Conservation (phyloP, 2,329 filamentous ascomycete genomes). For the Hypoxylon sp. region DNA sequence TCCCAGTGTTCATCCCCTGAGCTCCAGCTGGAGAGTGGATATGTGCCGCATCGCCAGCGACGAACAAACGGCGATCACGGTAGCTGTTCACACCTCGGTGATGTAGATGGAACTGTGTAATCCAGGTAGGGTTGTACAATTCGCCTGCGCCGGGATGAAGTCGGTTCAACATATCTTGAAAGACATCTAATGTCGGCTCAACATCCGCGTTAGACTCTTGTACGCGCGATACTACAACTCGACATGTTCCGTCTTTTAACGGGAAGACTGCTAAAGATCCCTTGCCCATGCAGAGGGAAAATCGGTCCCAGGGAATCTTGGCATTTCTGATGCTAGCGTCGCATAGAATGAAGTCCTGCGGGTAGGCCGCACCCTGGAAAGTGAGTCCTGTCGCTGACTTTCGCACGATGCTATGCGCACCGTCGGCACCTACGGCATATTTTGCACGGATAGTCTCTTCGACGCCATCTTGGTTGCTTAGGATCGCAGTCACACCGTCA, state of each 20-base stretch:
- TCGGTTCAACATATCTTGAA: conserved; percentile 52
- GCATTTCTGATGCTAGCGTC: conserved; percentile 56
- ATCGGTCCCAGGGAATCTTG: conserved; percentile 42
- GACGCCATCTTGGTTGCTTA: conserved; percentile 34
- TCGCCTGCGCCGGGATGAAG: conserved; percentile 51
- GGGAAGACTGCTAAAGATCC: conserved; percentile 57
- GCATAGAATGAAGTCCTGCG: conserved; percentile 62
- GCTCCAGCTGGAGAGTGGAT: conserved; percentile 70
- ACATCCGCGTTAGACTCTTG: conserved; percentile 30
- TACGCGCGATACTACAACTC: conserved; percentile 49
- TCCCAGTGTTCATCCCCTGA: conserved; percentile 70
- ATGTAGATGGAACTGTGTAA: conserved; percentile 63
- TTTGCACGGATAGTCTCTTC: conserved; percentile 46
- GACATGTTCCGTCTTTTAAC: conserved; percentile 48
- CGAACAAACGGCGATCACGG: conserved; percentile 64
- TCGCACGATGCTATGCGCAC: conserved; percentile 60
- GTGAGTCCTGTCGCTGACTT: conserved; percentile 54
- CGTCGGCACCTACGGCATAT: conserved; percentile 63
- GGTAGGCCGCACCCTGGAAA: conserved; percentile 62
- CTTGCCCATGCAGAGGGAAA: conserved; percentile 52
- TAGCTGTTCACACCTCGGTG: conserved; percentile 57
- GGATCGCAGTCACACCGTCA: conserved; percentile 44
- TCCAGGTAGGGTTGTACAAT: conserved; percentile 56
- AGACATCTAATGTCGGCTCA: conserved; percentile 50
- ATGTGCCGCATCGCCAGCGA: conserved; percentile 72